phyloP scores from a whole-genome alignment of 192 early-diverging fungal genomes.

The Glomus cerebriforme region DNA sequence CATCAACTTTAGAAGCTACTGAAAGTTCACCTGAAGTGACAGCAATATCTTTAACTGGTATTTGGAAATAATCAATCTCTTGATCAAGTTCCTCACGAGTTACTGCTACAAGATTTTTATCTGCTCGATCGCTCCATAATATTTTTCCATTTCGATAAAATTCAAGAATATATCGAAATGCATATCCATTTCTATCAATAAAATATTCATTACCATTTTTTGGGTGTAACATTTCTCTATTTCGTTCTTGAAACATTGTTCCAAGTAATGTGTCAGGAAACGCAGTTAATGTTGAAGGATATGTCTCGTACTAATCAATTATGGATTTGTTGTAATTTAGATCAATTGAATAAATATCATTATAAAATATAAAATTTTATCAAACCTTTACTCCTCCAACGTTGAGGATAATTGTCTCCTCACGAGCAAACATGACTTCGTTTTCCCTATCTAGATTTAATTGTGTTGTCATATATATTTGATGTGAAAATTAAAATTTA shows the following conservation, averaged over 20 bases:
- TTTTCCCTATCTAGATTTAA: not conserved
- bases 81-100: slow-evolving; percentile 6
- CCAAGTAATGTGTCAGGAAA: slow-evolving; percentile 28
- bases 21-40: not conserved
- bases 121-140: slow-evolving; percentile 1
- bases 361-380: not conserved
- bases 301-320: slow-evolving; percentile 5
- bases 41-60: slow-evolving; percentile 2
- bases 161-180: slow-evolving; percentile 26
- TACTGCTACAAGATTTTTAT: not conserved
- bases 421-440: not conserved
- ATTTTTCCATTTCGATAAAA: slow-evolving; percentile 27
- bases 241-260: slow-evolving; percentile 19
- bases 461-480: not conserved
- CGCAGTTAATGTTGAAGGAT: slow-evolving; percentile 4
- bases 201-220: slow-evolving; percentile 26
- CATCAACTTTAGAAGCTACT: slow-evolving; percentile 17
- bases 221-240: not conserved
- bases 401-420: slow-evolving; percentile 11
- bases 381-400: slow-evolving; percentile 20
- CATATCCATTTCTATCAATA: slow-evolving; percentile 28
- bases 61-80: slow-evolving; percentile 22
- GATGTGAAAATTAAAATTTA: not conserved
- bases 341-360: not conserved
- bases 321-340: not conserved